Percentiles rank a stretch among this genome's conserved stretches.
Conservation (phyloP, 345 rosid species). For the Lepidium sativum region DNA sequence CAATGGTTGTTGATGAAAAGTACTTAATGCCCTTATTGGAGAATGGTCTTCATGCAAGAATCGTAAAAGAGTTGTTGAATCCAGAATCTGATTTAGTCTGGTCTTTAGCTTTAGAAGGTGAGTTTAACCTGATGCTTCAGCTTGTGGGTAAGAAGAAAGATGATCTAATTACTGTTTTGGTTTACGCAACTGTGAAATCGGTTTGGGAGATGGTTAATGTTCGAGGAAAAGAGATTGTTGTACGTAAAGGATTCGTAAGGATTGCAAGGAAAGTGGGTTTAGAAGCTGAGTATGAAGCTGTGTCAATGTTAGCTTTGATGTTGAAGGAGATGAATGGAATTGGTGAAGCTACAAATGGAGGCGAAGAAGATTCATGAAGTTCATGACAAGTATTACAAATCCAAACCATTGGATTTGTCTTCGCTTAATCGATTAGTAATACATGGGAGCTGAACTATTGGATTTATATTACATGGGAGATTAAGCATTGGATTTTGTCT, state of each 20-base stretch:
- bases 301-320: slow-evolving; percentile 14
- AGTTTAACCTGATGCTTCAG: slow-evolving; percentile 12
- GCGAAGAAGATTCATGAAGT: background rate
- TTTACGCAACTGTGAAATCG: slow-evolving; percentile 8
- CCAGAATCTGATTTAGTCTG: background rate
- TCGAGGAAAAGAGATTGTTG: background rate
- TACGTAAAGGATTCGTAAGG: slow-evolving; percentile 9
- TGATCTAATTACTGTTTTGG: background rate
- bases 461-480: no score
- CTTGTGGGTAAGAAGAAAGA: background rate
- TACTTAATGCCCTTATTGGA: slow-evolving; percentile 6
- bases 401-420: background rate
- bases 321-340: background rate
- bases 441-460: no score
- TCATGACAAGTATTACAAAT: slow-evolving; percentile 9
- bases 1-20: background rate
- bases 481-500: background rate
- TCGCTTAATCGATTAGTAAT: background rate
- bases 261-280: background rate
- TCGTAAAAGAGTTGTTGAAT: background rate
- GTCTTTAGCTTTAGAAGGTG: slow-evolving; percentile 21
- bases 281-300: slow-evolving; percentile 20
- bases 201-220: slow-evolving; percentile 14
- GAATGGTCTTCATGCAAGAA: background rate
- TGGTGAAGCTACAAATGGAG: background rate